Base-by-base conservation (phyloP, 2,329 filamentous ascomycete genomes). In the Alternaria solani region DNA sequence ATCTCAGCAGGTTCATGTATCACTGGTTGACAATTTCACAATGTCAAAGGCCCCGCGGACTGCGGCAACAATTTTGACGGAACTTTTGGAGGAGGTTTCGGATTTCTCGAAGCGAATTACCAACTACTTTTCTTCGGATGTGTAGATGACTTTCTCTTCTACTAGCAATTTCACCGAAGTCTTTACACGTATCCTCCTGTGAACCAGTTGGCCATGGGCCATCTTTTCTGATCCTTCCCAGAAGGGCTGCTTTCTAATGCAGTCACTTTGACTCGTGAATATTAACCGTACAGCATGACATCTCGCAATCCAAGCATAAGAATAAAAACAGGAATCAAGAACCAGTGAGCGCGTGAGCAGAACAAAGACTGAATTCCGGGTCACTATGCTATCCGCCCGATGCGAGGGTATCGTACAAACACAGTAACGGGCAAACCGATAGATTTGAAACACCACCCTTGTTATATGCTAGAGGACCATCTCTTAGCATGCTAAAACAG, bases 11-110 rank as follows among this genome's bases (percentile, higher is more conserved):
- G 46, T 48, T 58, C 44, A 55, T 44, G 36, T 55, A 49, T 39
- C 60, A 55, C 66, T 64, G 63, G 67, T 66, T 56, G 57, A 72
- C 70, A 72, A 61, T 71, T 57, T 68, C 63, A 49, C 36, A 55
- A 67, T 66, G 41, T 66, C 61, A 57, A 56, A 20, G 34, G 30
- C 18, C 48, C 34, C 18, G 36, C 16, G 46, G 30, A 51, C 44
- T 56, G 46, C 49, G 26, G 39, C 16, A 36, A 16, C n/a, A 20
- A 73, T 74, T 63, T 73, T 61, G 60, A 49, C 55, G 32, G 62
- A 61, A 52, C 39, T 68, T 66, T 67, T 70, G 67, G 62, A 63
- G 63, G 59, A 59, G 48, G 52, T 62, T 68, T 69, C 65, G 62
- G 55, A 63, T 67, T 49, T 55, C 34, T 43, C 57, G 54, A 38